Base-by-base conservation (phyloP, 2,329 filamentous ascomycete genomes). In the Sordariomycetes sp. region DNA sequence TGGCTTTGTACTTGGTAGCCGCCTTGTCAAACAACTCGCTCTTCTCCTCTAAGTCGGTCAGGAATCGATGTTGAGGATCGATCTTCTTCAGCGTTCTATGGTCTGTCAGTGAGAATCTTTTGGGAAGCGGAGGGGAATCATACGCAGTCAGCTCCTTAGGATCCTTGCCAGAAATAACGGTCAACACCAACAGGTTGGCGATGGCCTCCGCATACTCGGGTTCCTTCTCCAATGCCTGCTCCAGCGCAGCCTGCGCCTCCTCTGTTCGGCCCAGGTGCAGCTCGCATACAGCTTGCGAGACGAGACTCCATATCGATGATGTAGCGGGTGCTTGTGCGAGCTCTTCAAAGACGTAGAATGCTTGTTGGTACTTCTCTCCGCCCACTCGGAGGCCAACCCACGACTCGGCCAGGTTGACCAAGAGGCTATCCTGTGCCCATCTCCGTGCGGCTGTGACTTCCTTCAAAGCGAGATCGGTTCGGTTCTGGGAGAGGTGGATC, bases 291-390 rank as follows among this genome's bases (percentile, higher is more conserved):
- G 88, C 90, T 63, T 96, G 92, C 15, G 86, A 81, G 40, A 94
- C 77, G 36, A 95, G 73, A 14, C 77, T 82, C 45, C 79, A 70
- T 34, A 80, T 70, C 12, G 85, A 85, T 32, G 86, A 79, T 14
- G 85, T 87, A 21, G 84, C 79, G 3, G 87, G 82, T 19, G 85
- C 81, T 53, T 94, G 86, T 5, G 92, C 90, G 32, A 96, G 75
- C 60, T 98, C 92, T 61, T 96, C 90, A 51, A 86, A 96, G 40
- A 96, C 90, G 68, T 98, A 96, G 62, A 94, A 96, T 14, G 90
- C 82, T 53, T 92, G 85, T 53, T 96, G 92, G 61, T 96, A 96
- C 57, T 86, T 92, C 47, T 94, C 87, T 46, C 88, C 88, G 51
- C 90, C 90, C 59, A 90, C 68, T 57, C 92, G 73, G 58, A 96